These are phyloP conservation scores for Termitomyces sp. DNA, from an alignment of 768 basidiomycete genomes.

Conservation along the genomic window DNA sequence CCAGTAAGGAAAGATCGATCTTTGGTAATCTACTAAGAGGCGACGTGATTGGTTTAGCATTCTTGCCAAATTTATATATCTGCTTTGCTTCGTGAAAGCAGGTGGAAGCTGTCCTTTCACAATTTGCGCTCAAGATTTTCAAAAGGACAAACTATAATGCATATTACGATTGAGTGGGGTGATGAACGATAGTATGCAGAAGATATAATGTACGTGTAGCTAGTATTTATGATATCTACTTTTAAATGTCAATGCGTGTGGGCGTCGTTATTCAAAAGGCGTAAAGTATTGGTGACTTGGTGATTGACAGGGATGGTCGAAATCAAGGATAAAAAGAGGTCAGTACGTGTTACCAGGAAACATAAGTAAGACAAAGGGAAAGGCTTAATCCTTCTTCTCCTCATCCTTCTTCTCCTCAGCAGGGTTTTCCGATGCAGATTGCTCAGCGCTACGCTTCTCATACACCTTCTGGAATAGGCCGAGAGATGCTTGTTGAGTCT, in stretches of 20 bases:
- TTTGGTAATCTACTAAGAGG: background rate
- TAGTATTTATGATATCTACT: slow-evolving; percentile 10
- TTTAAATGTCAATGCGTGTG: slow-evolving; percentile 13
- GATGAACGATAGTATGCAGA: slow-evolving; percentile 2
- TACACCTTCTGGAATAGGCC: slow-evolving; percentile 98
- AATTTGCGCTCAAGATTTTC: too few species aligned
- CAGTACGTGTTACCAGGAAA: background rate
- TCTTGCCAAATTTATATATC: background rate
- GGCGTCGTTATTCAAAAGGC: slow-evolving; percentile 9
- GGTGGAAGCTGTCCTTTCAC: too few species aligned
- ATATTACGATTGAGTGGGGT: slow-evolving; percentile 13
- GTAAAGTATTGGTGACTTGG: slow-evolving; percentile 5
- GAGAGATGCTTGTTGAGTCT: slow-evolving; percentile 92
- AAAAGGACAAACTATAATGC: background rate
- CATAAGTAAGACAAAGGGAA: background rate
- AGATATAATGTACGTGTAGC: slow-evolving; percentile 9
- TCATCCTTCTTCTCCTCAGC: slow-evolving; percentile 44
- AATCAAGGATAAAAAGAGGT: background rate
- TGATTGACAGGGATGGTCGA: background rate
- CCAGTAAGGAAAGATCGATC: background rate
- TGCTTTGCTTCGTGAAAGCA: too few species aligned
- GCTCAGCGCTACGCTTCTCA: slow-evolving; percentile 85
- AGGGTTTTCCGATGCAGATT: slow-evolving; percentile 37
- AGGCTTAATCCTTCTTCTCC: slow-evolving; percentile 80
- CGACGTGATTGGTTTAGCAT: background rate